Evolutionary conservation across 148 eudicot genomes (phyloP).

Genomic region (Vaccinium darrowii): DNA sequence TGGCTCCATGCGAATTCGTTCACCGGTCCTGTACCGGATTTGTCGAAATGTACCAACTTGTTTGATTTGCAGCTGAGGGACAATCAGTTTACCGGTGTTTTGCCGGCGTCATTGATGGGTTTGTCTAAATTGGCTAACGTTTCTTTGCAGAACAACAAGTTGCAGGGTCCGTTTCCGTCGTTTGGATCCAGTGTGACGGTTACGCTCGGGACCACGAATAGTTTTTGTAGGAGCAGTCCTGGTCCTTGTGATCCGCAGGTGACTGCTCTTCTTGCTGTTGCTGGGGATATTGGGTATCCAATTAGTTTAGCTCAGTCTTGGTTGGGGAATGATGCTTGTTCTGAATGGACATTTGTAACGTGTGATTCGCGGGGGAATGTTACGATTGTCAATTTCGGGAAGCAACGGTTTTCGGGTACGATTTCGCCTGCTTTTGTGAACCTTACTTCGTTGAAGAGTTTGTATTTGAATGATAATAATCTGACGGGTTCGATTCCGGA

Average conservation of each 20-base stretch:
- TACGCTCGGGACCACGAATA: conserved; percentile 34
- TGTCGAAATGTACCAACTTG: conserved; percentile 32
- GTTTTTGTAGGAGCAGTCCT: conserved; percentile 42
- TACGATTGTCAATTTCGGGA: conserved; percentile 40
- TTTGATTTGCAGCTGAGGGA: conserved; percentile 60
- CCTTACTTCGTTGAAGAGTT: conserved; percentile 34
- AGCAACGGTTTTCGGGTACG: conserved; percentile 40
- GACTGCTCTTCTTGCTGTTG: conserved; percentile 41
- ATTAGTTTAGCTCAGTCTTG: conserved; percentile 50
- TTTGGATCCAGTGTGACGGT: conserved; percentile 30
- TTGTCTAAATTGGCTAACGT: conserved; percentile 44
- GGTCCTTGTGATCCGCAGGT: conserved; percentile 78
- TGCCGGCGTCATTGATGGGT: conserved; percentile 41
- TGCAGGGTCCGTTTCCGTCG: conserved; percentile 58
- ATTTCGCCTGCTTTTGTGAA: conserved; percentile 64
- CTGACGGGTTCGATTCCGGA: conserved; percentile 52
- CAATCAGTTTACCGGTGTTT: conserved; percentile 51
- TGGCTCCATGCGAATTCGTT: conserved; percentile 59
- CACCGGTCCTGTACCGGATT: conserved; percentile 57
- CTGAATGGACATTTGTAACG: conserved; percentile 41
- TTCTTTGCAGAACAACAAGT: conserved; percentile 52
- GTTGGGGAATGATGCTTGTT: conserved; percentile 63
- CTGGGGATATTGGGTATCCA: conserved; percentile 53
- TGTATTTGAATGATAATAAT: conserved; percentile 49
- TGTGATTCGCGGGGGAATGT: conserved; percentile 40